These are phyloP conservation scores for Panaeolus papilionaceus DNA, from an alignment of 768 basidiomycete species.

Conservation along the genomic window DNA sequence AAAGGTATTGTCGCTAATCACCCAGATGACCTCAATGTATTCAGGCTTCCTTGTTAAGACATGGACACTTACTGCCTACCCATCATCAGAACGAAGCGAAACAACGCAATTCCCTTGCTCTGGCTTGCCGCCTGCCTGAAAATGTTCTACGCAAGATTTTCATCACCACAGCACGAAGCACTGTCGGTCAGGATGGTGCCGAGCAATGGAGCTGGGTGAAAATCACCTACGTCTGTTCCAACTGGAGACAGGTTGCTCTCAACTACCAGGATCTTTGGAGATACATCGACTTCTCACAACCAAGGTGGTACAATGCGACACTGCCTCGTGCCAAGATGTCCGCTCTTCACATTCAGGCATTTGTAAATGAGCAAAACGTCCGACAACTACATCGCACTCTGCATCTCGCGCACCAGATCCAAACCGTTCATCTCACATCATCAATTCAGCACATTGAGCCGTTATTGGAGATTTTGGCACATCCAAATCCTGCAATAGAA, in stretches of 20 bases:
- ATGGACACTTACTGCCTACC: slow-evolving; percentile 27
- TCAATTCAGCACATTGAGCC: slow-evolving; percentile 41
- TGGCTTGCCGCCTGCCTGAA: slow-evolving; percentile 35
- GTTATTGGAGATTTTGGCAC: slow-evolving; percentile 39
- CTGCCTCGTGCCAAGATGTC: slow-evolving; percentile 38
- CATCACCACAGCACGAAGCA: slow-evolving; percentile 29
- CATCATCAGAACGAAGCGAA: slow-evolving; percentile 22
- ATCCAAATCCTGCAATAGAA: slow-evolving; percentile 41
- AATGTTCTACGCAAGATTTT: slow-evolving; percentile 38
- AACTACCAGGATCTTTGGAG: slow-evolving; percentile 41
- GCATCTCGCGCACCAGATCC: slow-evolving; percentile 42
- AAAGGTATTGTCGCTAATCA: not conserved
- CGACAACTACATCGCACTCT: slow-evolving; percentile 39
- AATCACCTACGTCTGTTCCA: slow-evolving; percentile 43
- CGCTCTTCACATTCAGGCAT: slow-evolving; percentile 39
- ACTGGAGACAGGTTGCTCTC: slow-evolving; percentile 42
- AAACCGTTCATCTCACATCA: slow-evolving; percentile 40
- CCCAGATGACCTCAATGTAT: not conserved
- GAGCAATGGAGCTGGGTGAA: slow-evolving; percentile 42
- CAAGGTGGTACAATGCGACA: slow-evolving; percentile 38
- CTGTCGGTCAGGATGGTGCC: slow-evolving; percentile 19
- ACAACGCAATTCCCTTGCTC: slow-evolving; percentile 24
- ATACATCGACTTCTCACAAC: slow-evolving; percentile 46
- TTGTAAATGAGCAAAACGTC: slow-evolving; percentile 37
- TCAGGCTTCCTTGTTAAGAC: slow-evolving; percentile 32